These are phyloP conservation scores for Parastagonospora avenae DNA, from an alignment of 2,329 filamentous ascomycete genomes.

Conservation along the genomic window DNA sequence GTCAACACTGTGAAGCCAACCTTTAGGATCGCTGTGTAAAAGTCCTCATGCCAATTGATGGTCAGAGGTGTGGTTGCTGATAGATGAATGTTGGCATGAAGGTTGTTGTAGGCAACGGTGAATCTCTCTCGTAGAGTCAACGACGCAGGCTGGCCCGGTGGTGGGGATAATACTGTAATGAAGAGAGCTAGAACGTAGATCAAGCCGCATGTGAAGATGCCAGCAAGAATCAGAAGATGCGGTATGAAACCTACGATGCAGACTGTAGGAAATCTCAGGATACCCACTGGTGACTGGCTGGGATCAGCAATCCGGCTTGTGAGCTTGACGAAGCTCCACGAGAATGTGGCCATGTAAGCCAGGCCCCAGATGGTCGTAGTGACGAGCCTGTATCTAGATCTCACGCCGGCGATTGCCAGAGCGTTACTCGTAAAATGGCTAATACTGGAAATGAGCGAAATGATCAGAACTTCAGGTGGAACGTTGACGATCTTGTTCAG, in stretches of 20 bases:
- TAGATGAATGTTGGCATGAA: slow-evolving; percentile 89
- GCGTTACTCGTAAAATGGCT: slow-evolving; percentile 86
- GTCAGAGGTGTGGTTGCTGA: slow-evolving; percentile 68
- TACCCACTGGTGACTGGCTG: slow-evolving; percentile 60
- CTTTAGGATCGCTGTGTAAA: slow-evolving; percentile 87
- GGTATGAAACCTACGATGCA: slow-evolving; percentile 95
- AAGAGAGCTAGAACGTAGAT: slow-evolving; percentile 81
- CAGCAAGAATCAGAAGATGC: slow-evolving; percentile 82
- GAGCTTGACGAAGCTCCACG: slow-evolving; percentile 70
- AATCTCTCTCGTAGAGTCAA: slow-evolving; percentile 65
- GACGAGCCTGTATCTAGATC: slow-evolving; percentile 78
- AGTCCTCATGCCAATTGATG: slow-evolving; percentile 87
- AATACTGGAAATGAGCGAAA: slow-evolving; percentile 85
- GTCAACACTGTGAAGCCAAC: slow-evolving; percentile 88
- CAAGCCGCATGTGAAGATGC: slow-evolving; percentile 73
- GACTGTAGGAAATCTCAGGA: slow-evolving; percentile 89
- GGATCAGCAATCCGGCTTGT: slow-evolving; percentile 46
- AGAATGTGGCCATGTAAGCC: slow-evolving; percentile 85
- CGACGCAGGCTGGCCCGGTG: slow-evolving; percentile 54
- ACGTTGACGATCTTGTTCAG: slow-evolving; percentile 84
- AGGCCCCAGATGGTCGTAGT: slow-evolving; percentile 90
- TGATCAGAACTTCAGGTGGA: slow-evolving; percentile 83
- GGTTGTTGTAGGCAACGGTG: slow-evolving; percentile 76
- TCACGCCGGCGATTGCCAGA: slow-evolving; percentile 78
- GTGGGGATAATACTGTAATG: slow-evolving; percentile 73